Conservation (phyloP, 1,284 basidiomycete genomes). For the Farysia itapuensis region DNA sequence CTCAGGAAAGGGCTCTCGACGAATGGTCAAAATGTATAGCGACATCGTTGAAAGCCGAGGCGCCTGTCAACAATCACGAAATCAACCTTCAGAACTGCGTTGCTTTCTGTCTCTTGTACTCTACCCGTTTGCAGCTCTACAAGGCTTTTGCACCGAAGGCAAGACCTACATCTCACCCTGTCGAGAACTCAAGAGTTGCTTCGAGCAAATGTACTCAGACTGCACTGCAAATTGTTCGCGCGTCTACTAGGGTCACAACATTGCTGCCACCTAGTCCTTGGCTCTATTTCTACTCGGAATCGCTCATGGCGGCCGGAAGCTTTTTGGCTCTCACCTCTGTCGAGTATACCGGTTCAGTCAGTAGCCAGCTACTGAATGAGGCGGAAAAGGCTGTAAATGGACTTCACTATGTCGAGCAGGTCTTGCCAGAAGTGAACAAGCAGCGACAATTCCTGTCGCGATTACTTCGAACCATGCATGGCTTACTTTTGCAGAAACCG, state of each 20-base stretch:
- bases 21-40: conserved; percentile 2
- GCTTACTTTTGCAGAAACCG: no score
- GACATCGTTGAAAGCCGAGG: background rate
- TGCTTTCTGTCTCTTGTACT: background rate
- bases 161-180: no score
- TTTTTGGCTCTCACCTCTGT: conserved; percentile 3
- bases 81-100: conserved; percentile 3
- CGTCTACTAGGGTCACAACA: background rate
- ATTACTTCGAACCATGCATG: background rate
- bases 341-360: background rate
- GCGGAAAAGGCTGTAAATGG: conserved; percentile 2
- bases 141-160: no score
- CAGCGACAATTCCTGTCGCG: conserved; percentile 1
- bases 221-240: conserved; percentile 5
- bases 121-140: conserved; percentile 1
- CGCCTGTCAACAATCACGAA: background rate
- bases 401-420: conserved; percentile 1
- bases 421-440: conserved; percentile 1
- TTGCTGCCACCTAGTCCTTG: conserved; percentile 2
- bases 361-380: conserved; percentile 1
- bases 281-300: conserved; percentile 1
- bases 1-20: conserved; percentile 1
- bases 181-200: conserved; percentile 1
- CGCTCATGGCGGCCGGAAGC: conserved; percentile 3
- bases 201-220: conserved; percentile 5